Evolutionary conservation across 352 stramenopile species (phyloP), one percentile per base, ranked within the genome.

Genomic region (Phytophthora melonis): DNA sequence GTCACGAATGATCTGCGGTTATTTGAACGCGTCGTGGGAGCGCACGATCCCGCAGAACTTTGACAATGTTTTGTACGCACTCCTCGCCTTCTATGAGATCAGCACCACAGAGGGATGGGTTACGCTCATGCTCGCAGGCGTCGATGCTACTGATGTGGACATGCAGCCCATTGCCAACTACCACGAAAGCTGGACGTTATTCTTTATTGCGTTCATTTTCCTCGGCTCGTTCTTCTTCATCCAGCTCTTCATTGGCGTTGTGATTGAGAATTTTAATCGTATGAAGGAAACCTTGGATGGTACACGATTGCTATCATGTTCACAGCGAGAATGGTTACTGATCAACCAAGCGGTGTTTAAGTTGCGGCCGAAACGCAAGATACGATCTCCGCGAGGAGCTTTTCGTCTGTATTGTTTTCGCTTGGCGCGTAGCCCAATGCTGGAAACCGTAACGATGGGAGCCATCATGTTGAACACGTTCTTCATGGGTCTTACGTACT

Each of bases 231-330:
- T 97, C 72, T 97, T 98, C 69, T 84, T 97, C 21, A 93, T 97
- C 43, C 93, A 98, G 68, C 80, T 98, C 4, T 98, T 98, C 72
- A 92, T 97, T 5, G 94, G 92, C 30, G 92, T 98, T 25, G 88
- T 98, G 60, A 94, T 98, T 36, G 92, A 98, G 66, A 97, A 97
- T 59, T 98, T 97, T 60, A 93, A 93, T 36, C 80, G 74, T 4
- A 91, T 91, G 83, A 91, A 91, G 49, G 79, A 89, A 32, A 89
- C 85, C 43, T 59, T 91, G 21, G 81, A 89, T 52, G 81, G 83
- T 6, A 92, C 84, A 14, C 80, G 79, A 36, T 59, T 95, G 16
- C 86, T 97, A 63, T 96, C 91, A 9, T 81, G 76, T 5, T 79
- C 86, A 0, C 88, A 96, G 68, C 81, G 90, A 60, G 82, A 92